These are phyloP conservation scores for Pyronema domesticum DNA, from an alignment of 495 filamentous ascomycete species.

Conservation along the genomic window DNA sequence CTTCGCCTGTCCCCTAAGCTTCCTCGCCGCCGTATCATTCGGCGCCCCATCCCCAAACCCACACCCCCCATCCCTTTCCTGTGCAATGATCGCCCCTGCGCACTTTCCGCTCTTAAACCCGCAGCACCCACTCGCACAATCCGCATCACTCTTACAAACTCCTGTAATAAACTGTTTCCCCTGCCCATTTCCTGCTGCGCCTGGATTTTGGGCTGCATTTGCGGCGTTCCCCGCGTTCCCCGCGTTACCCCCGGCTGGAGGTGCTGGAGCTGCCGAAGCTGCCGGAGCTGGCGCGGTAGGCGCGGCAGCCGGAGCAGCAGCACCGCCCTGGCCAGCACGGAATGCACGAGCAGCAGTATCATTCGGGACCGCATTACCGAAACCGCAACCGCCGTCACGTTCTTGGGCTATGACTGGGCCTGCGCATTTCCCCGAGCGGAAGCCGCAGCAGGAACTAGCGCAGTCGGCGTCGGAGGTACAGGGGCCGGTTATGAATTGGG, in stretches of 20 bases:
- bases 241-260: neutral
- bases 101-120: conserved; percentile 6
- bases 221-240: neutral
- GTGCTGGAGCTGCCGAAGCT: too few relatives aligned
- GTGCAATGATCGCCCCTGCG: conserved; percentile 24
- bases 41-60: conserved; percentile 25
- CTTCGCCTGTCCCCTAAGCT: conserved; percentile 3
- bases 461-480: neutral
- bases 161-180: conserved; percentile 3
- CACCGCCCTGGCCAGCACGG: too few relatives aligned
- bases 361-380: conserved; percentile 24
- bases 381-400: conserved; percentile 26
- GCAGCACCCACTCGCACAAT: conserved; percentile 1
- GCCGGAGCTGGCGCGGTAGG: too few relatives aligned
- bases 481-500: conserved; percentile 3
- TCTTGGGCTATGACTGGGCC: conserved; percentile 25
- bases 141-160: neutral
- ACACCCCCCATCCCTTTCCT: conserved; percentile 27
- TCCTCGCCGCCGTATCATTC: conserved; percentile 22
- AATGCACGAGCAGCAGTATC: conserved; percentile 14
- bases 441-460: neutral
- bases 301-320: too few relatives aligned
- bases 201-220: neutral
- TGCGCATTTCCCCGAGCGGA: conserved; percentile 10
- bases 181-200: neutral